Evolutionary conservation across 768 basidiomycete species (phyloP), one percentile per base, ranked within the genome.

Genomic region (Mycena vulgaris): DNA sequence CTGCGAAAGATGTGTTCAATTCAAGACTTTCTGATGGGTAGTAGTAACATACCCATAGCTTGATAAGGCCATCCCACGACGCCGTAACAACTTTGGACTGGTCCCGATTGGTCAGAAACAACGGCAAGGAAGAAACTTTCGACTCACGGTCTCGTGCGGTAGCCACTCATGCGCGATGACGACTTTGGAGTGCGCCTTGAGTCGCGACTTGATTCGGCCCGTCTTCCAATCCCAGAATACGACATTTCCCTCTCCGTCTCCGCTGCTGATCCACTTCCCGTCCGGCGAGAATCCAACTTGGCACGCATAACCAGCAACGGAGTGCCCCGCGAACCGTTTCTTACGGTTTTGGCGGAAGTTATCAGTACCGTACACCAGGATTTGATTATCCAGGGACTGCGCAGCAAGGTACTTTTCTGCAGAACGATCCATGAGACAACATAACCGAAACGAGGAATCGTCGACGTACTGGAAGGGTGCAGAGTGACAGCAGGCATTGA

Each of bases 141-240:
- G 63, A 19, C 95, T 82, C 78, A 98, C 97, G 49, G 93, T 91
- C 79, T 99, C 98, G 79, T 99, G 97, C 59, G 97, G 98, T 68
- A 99, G 82, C 98, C 98, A 99, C 78, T 95, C 95, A 77, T 99
- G 98, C 25, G 95, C 90, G 75, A 99, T 98, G 59, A 99, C 95
- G n/a, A 98, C 97, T 82, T 98, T 96, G 16, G 89, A 90, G 80
- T 99, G 98, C 3, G 95, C 95, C 72, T 91, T 90, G 63, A 99
- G 81, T 42, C 95, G 86, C 63, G 93, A 95, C 83, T 97, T 95
- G 80, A 99, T 96, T 71, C 95, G 90, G 2, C 96, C 95, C n/a
- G 93, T 97, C 83, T 98, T 99, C 95, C 95, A 99, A 80, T 99
- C 98, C 98, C 98, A 99, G 81, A 98, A 97, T 4, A 98, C 94